Percentiles rank a stretch among this genome's conserved stretches.
Conservation (phyloP, 768 basidiomycete genomes). For the Podaxis pistillaris region DNA sequence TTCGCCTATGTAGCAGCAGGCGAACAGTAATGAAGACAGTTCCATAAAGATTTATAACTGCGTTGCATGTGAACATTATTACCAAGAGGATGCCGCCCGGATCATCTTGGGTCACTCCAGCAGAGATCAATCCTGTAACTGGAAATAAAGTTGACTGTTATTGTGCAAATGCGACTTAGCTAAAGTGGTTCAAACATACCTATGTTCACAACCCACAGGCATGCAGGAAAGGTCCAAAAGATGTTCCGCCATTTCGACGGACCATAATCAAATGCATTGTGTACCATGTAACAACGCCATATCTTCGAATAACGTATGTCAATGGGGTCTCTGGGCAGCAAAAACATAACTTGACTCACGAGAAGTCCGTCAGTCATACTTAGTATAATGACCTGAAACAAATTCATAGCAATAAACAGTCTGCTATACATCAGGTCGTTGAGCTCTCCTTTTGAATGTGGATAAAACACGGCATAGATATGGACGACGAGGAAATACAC, state of each 20-base stretch:
- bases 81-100: not conserved
- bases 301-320: not conserved
- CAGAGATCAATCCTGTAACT: not conserved
- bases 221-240: not conserved
- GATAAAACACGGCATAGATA: not conserved
- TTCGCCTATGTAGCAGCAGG: not conserved
- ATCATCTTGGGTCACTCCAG: not conserved
- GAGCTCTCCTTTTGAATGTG: not conserved
- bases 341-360: not conserved
- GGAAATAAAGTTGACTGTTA: not conserved
- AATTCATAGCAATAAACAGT: not conserved
- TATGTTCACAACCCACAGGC: not conserved
- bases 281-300: slow-evolving; percentile 9
- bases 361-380: not conserved
- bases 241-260: not conserved
- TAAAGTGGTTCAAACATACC: not conserved
- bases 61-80: not conserved
- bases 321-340: not conserved
- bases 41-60: not conserved
- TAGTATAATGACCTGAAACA: not conserved
- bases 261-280: not conserved
- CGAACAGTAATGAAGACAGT: not conserved
- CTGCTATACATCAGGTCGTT: too few species aligned
- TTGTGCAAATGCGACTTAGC: not conserved
- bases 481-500: not conserved